Percentiles rank a stretch among this genome's conserved stretches.
Conservation (phyloP, 2,329 filamentous ascomycete genomes). For the Neonectria coccinea region DNA sequence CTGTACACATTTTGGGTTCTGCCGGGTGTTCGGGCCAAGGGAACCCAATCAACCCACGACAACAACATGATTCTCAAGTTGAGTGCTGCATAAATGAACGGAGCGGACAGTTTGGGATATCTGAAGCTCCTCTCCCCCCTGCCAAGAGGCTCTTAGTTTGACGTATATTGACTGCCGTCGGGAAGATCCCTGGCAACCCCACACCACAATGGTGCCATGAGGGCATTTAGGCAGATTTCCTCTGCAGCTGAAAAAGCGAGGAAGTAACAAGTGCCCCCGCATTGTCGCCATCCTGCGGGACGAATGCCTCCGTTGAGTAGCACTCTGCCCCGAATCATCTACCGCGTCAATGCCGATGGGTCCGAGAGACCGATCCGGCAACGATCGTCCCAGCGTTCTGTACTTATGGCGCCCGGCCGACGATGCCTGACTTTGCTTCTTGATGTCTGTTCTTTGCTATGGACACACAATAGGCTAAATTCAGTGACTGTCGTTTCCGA, state of each 20-base stretch:
- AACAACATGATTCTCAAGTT: neutral
- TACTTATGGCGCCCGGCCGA: neutral
- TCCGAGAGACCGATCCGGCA: neutral
- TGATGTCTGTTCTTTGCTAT: neutral
- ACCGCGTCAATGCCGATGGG: neutral
- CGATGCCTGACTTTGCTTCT: neutral
- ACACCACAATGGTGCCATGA: slow-evolving; percentile 2
- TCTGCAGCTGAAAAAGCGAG: neutral
- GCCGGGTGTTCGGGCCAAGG: neutral
- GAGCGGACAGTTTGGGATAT: no score
- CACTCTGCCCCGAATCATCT: neutral
- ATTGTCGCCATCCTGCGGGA: neutral
- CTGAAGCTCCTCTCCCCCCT: neutral
- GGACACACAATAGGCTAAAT: neutral
- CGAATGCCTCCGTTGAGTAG: neutral
- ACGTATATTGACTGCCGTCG: neutral
- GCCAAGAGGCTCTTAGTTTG: neutral
- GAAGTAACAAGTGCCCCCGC: neutral
- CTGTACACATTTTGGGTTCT: neutral
- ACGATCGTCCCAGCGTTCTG: neutral
- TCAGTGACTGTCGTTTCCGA: neutral
- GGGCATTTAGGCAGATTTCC: slow-evolving; percentile 1
- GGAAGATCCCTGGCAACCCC: neutral
- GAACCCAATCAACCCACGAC: neutral
- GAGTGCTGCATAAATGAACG: neutral